Evolutionary conservation across 768 basidiomycete species (phyloP), one percentile per base, ranked within the genome.

Genomic region (Suillus plorans): DNA sequence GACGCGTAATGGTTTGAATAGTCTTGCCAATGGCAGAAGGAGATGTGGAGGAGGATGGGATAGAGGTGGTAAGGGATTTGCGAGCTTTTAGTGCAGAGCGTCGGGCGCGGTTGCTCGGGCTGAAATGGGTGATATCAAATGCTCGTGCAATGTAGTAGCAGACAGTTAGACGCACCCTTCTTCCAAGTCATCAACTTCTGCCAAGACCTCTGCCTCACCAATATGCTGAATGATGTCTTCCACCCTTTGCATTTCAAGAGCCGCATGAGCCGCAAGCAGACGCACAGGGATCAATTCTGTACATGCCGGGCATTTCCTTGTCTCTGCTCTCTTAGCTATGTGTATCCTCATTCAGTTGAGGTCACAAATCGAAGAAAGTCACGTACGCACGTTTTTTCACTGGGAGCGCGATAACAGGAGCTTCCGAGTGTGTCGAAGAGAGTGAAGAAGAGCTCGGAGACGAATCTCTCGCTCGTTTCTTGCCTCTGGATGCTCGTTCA

Each of bases 291-390:
- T 89, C 45, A 73, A 73, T 72, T 94, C 91, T 16, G 82, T 78
- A 76, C 92, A 94, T 45, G 89, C 85, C 2, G 92, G 92, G 71
- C 92, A 94, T 64, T 80, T 79, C 64, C 86, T 81, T 3, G 90
- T 94, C 72, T 92, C 91, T 20, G 89, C 91, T 52, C 88, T 85
- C 73, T 86, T 90, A 4, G 82, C 90, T 91, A 64, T 60, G 61
- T 34, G 37, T n/a, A 13, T 47, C 28, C 60, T 59, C 65, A 12
- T 65, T 56, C 5, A 39, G 18, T 36, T 28, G 22, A 28, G 28
- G 18, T 31, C 20, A 37, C 6, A 31, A 10, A 49, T 42, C 1
- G 9, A 28, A 12, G 52, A 7, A 28, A 8, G 47, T 13, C 52
- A 60, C 60, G 49, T 53, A 76, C 83, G 68, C 70, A 85, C 85